phyloP scores from a whole-genome alignment of 139 green algal species.

The Pseudopediastrum boryanum region DNA sequence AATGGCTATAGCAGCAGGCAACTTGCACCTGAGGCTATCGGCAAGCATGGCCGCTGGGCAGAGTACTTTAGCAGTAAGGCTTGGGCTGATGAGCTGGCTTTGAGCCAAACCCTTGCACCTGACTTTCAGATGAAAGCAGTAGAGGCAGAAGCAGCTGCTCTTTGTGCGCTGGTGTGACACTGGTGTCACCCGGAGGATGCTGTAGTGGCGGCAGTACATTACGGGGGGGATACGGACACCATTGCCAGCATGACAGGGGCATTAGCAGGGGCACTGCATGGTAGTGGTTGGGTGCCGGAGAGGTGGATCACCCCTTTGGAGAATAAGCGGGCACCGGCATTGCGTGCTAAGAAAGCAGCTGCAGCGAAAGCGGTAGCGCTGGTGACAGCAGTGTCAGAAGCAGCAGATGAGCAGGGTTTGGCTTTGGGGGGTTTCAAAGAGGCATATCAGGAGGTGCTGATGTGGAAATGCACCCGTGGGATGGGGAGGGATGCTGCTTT shows the following conservation, averaged over 20 bases:
- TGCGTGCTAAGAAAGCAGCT: not conserved
- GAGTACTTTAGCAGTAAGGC: slow-evolving; percentile 17
- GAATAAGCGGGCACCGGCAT: slow-evolving; percentile 6
- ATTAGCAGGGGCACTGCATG: slow-evolving; percentile 45
- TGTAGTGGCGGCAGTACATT: slow-evolving; percentile 47
- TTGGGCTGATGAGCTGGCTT: slow-evolving; percentile 36
- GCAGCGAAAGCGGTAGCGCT: slow-evolving; percentile 22
- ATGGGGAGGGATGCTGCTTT: slow-evolving; percentile 37
- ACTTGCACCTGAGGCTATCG: too few relatives aligned
- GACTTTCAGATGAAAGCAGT: slow-evolving; percentile 47
- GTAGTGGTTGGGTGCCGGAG: slow-evolving; percentile 42
- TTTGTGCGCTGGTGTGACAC: slow-evolving; percentile 41
- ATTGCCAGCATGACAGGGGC: slow-evolving; percentile 48
- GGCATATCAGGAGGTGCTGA: not conserved
- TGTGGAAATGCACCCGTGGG: not conserved
- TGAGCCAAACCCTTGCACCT: slow-evolving; percentile 2
- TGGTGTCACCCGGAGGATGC: slow-evolving; percentile 29
- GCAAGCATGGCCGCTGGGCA: too few relatives aligned
- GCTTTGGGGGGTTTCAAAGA: not conserved
- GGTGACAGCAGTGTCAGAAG: slow-evolving; percentile 7
- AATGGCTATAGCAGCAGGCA: too few relatives aligned
- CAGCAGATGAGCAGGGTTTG: not conserved
- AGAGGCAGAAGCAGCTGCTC: slow-evolving; percentile 34
- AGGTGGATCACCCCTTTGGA: slow-evolving; percentile 42
- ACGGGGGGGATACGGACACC: slow-evolving; percentile 54